phyloP scores from a whole-genome alignment of 495 filamentous ascomycete species.

The Podospora bellae-mahoneyi region DNA sequence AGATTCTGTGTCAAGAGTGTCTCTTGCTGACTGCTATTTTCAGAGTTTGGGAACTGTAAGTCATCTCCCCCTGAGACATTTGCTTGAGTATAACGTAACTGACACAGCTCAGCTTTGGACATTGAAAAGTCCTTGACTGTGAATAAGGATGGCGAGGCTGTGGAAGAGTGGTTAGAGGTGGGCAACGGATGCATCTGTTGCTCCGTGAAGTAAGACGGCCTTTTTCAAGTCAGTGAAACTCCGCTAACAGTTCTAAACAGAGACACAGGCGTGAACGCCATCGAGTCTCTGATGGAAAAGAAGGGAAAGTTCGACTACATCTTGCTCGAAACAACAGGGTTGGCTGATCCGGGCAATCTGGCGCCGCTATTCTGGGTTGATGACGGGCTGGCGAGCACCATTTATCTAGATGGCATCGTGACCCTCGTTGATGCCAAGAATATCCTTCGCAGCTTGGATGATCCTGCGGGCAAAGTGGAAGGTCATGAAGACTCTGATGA shows the following conservation, averaged over 20 bases:
- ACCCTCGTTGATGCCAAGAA: constrained; percentile 96
- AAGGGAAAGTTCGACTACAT: constrained; percentile 97
- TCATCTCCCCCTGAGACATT: not conserved
- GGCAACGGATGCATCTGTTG: constrained; percentile 98
- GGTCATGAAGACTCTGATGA: constrained; percentile 51
- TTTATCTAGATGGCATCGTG: constrained; percentile 95
- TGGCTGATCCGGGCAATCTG: constrained; percentile 93
- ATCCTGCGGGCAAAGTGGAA: constrained; percentile 60
- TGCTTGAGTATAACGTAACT: constrained; percentile 18
- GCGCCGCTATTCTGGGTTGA: constrained; percentile 98
- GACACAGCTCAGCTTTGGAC: constrained; percentile 62
- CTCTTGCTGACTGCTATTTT: not conserved
- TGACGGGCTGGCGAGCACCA: constrained; percentile 85
- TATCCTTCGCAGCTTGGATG: constrained; percentile 74
- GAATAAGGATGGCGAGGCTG: constrained; percentile 77
- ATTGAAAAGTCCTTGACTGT: constrained; percentile 93
- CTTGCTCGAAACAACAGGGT: constrained; percentile 90
- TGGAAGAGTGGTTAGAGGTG: constrained; percentile 92
- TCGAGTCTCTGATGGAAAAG: constrained; percentile 93
- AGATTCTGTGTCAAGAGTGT: not conserved
- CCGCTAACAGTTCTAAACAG: constrained; percentile 37
- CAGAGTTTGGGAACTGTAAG: constrained; percentile 94
- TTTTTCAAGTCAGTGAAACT: constrained; percentile 8
- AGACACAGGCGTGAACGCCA: constrained; percentile 86
- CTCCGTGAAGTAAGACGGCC: constrained; percentile 74